Conservation (phyloP, 192 early-diverging fungal genomes). For the Mycoemilia scoparia region DNA sequence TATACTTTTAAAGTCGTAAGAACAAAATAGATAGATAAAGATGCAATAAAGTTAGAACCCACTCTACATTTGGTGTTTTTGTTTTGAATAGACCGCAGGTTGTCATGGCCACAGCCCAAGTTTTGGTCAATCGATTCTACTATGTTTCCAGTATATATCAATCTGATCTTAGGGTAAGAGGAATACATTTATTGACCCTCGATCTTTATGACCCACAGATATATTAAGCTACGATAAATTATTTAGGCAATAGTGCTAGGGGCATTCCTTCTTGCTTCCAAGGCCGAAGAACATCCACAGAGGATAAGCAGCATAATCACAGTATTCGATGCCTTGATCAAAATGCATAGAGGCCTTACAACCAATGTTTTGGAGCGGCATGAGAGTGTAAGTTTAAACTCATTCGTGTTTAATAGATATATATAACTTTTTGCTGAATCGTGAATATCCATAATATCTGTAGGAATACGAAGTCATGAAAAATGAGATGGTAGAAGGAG, state of each 20-base stretch:
- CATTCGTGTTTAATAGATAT: too few species aligned
- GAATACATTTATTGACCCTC: too few species aligned
- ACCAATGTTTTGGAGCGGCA: slow-evolving; percentile 38
- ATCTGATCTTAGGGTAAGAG: too few species aligned
- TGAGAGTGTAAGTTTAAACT: slow-evolving; percentile 28
- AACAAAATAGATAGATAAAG: too few species aligned
- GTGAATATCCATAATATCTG: too few species aligned
- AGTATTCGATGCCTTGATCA: slow-evolving; percentile 55
- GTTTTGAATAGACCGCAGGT: slow-evolving; percentile 70
- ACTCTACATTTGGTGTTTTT: too few species aligned
- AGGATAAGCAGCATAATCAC: slow-evolving; percentile 66
- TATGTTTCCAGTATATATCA: slow-evolving; percentile 53
- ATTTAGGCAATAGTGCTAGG: slow-evolving; percentile 47
- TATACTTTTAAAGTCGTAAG: slow-evolving; percentile 56
- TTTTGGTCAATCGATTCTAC: slow-evolving; percentile 87
- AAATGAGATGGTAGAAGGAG: slow-evolving; percentile 57
- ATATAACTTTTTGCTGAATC: background rate
- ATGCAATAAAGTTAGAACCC: too few species aligned
- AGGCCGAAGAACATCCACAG: slow-evolving; percentile 65
- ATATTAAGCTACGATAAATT: too few species aligned
- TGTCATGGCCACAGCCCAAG: slow-evolving; percentile 88
- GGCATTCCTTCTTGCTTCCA: slow-evolving; percentile 54
- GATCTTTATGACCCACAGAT: too few species aligned
- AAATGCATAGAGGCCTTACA: slow-evolving; percentile 28
- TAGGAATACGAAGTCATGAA: slow-evolving; percentile 62